Percentiles rank a stretch among this genome's conserved stretches.
phyloP scores from a whole-genome alignment of 2,329 filamentous ascomycete species.

The Ophiostoma pallidulum region DNA sequence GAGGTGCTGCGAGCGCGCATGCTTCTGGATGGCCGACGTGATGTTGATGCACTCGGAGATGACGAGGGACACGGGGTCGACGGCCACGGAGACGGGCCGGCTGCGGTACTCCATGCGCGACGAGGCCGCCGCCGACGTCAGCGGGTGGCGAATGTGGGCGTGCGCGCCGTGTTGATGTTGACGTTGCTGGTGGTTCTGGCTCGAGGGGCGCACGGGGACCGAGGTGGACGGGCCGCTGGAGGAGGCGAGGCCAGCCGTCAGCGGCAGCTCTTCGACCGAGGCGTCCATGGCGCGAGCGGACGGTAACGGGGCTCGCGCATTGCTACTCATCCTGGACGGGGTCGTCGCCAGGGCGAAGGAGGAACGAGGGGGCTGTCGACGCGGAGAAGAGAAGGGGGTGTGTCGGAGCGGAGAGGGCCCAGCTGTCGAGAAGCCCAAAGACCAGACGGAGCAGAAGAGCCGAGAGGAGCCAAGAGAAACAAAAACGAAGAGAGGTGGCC shows the following conservation, averaged over 20 bases:
- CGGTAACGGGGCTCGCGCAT: constrained; percentile 22
- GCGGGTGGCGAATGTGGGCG: not conserved
- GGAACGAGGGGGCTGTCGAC: not conserved
- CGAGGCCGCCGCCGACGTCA: constrained; percentile 16
- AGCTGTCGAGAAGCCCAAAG: no score
- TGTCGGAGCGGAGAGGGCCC: no score
- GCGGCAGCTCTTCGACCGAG: constrained; percentile 15
- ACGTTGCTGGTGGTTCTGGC: constrained; percentile 1
- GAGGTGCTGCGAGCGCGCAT: constrained; percentile 90
- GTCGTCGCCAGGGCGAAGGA: not conserved
- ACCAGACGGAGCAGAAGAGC: no score
- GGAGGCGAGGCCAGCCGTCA: constrained; percentile 9
- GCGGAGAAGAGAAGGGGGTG: not conserved
- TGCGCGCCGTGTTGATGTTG: not conserved
- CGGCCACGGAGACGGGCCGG: constrained; percentile 64
- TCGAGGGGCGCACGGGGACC: constrained; percentile 20
- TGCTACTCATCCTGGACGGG: constrained; percentile 26
- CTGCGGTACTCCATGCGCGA: constrained; percentile 50
- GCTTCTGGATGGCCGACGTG: constrained; percentile 95
- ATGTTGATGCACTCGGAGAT: constrained; percentile 99
- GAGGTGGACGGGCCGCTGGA: constrained; percentile 7
- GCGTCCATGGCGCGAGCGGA: constrained; percentile 19
- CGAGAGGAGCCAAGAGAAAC: no score
- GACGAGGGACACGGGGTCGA: constrained; percentile 84
- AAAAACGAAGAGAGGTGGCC: no score